Evolutionary conservation across 163 green algal species (phyloP).

Genomic region (Chlorella variabilis): DNA sequence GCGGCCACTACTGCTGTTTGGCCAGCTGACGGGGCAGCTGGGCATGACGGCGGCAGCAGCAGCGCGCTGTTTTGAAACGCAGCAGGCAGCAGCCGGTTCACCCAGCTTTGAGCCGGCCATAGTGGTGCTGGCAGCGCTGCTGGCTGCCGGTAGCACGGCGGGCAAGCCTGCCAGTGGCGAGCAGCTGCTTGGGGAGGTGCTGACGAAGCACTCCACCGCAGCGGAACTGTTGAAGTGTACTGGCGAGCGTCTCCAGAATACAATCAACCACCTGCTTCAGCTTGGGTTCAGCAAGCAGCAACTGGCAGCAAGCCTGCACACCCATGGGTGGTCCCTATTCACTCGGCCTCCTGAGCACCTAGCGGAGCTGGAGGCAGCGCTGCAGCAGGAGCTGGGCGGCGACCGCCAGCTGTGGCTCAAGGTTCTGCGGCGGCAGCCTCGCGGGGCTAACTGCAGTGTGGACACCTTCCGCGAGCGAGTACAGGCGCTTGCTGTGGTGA

Average conservation of each 20-base stretch:
- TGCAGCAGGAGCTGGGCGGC: conserved; percentile 8
- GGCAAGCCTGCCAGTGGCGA: neutral
- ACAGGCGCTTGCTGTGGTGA: neutral
- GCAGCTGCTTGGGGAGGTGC: conserved; percentile 6
- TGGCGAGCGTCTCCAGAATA: neutral
- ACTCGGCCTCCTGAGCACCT: neutral
- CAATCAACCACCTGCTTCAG: neutral
- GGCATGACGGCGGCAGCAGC: neutral
- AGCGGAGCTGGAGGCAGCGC: neutral
- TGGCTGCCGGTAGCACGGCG: conserved; percentile 3
- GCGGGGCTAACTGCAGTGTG: no score
- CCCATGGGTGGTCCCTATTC: neutral
- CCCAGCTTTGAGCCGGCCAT: conserved; percentile 17
- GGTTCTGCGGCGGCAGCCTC: neutral
- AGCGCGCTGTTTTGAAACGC: conserved; percentile 2
- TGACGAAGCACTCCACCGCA: neutral
- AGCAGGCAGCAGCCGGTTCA: neutral
- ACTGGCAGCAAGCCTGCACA: neutral
- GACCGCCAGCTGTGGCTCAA: neutral
- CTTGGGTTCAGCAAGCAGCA: neutral
- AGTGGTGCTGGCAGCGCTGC: neutral
- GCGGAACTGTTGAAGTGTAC: neutral
- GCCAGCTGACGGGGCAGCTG: conserved; percentile 10
- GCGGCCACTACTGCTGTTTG: neutral
- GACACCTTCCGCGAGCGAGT: neutral